These are phyloP conservation scores for Pulveroboletus frians DNA, from an alignment of 768 basidiomycete genomes.

Conservation along the genomic window DNA sequence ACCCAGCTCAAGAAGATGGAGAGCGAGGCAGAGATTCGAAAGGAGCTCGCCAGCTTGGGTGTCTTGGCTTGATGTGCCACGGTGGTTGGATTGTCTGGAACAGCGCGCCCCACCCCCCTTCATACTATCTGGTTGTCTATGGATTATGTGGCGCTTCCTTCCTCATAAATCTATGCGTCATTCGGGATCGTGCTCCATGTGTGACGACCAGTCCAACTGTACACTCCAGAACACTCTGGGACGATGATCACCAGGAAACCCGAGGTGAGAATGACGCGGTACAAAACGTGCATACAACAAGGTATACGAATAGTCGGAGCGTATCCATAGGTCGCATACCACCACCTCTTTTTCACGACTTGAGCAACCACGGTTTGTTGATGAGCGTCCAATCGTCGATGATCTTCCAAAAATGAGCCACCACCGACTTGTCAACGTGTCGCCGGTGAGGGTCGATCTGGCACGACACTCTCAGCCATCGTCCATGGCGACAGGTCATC, in stretches of 20 bases:
- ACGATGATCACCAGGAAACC: neutral
- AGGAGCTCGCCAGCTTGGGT: slow-evolving; percentile 56
- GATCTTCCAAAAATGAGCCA: slow-evolving; percentile 93
- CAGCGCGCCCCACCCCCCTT: neutral
- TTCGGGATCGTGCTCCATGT: neutral
- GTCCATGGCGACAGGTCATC: neutral
- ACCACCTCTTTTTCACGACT: slow-evolving; percentile 25
- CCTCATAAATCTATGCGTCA: slow-evolving; percentile 5
- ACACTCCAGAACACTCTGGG: neutral
- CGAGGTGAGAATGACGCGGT: neutral
- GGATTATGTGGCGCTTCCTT: neutral
- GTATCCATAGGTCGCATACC: neutral
- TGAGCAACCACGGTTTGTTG: slow-evolving; percentile 76
- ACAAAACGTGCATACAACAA: slow-evolving; percentile 1
- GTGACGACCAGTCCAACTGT: neutral
- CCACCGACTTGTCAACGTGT: slow-evolving; percentile 91
- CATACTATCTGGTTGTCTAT: neutral
- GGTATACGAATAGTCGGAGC: neutral
- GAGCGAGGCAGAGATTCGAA: slow-evolving; percentile 76
- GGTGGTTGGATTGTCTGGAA: neutral
- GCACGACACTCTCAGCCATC: neutral
- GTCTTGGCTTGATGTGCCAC: slow-evolving; percentile 12
- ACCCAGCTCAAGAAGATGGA: slow-evolving; percentile 98
- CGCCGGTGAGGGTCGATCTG: slow-evolving; percentile 88
- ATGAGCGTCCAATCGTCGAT: slow-evolving; percentile 80